Evolutionary conservation across 441 rosid species (phyloP), one percentile per base, ranked within the genome.

Genomic region (Hura crepitans): DNA sequence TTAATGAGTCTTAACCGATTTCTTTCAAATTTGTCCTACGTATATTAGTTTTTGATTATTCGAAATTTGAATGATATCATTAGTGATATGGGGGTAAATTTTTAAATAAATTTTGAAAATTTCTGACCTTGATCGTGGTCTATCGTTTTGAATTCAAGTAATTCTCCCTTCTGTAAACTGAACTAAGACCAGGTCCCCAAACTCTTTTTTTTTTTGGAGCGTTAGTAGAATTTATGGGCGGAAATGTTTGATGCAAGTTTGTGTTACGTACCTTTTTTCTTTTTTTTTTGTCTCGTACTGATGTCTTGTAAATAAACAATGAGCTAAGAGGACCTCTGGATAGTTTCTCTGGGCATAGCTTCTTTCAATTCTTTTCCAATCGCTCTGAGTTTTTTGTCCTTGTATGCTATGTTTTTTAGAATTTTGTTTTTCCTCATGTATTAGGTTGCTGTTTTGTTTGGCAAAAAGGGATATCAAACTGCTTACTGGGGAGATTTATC

Each of bases 381-480:
- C 20, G 3, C 15, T 33, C 35, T n/a, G 23, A 35, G 13, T 11
- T 55, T 35, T 10, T 74, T 6, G 15, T 62, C 12, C 27, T 10
- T 23, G 59, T 15, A 42, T 39, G 61, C 13, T 66, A 14, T 59
- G 47, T 11, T 33, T 6, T 61, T 65, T 28, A 6, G 59, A 45
- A 46, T 22, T 57, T 64, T 8, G 42, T 27, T 25, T 70, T 22
- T 39, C 18, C 35, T 33, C 60, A 7, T 72, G 15, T 59, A 58
- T 42, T 76, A 82, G 88, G 47, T 62, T 63, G 72, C 67, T 67
- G 51, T 69, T 79, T 75, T 70, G 57, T 69, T 60, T 56, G 57
- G 73, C 13, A 65, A 73, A 75, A 66, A 75, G 69, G 77, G 33
- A 61, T 45, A 70, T 72, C 20, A 9, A 37, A 46, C 62, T 72